phyloP scores from a whole-genome alignment of 2,329 filamentous ascomycete genomes.

The Herpotrichia juniperi region DNA sequence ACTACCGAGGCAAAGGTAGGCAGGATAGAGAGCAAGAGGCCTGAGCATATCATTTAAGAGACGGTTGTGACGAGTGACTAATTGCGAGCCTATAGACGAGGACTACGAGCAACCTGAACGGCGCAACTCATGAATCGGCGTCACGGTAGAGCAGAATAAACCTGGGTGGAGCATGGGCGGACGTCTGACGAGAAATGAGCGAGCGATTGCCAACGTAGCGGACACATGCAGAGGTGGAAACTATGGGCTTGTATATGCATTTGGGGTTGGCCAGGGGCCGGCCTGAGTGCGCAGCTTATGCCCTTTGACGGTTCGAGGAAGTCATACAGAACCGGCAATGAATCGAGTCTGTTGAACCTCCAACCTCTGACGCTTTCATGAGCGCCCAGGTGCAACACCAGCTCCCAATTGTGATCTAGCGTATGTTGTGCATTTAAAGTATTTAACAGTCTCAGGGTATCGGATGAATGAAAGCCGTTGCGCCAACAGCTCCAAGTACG shows the following conservation, averaged over 20 bases:
- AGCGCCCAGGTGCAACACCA: too few relatives aligned
- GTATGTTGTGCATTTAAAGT: too few relatives aligned
- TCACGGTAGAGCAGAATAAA: neutral
- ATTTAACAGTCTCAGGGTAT: too few relatives aligned
- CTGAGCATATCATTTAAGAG: neutral
- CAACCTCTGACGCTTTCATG: too few relatives aligned
- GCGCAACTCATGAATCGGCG: conserved; percentile 1
- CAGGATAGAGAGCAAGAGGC: conserved; percentile 4
- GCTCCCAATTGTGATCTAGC: too few relatives aligned
- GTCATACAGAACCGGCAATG: neutral
- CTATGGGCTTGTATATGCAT: conserved; percentile 1
- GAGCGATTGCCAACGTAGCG: neutral
- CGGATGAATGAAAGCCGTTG: too few relatives aligned
- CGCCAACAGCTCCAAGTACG: too few relatives aligned
- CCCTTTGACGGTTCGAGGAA: neutral
- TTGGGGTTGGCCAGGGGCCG: neutral
- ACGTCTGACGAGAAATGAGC: neutral
- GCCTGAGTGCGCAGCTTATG: neutral
- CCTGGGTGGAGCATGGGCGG: neutral
- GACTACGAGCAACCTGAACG: neutral
- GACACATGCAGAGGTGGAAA: neutral
- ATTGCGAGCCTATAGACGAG: neutral
- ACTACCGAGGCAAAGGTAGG: conserved; percentile 2
- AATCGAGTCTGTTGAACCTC: neutral
- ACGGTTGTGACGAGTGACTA: neutral